A percentile compares a stretch with the other conserved stretches of the same genome.
Conservation (phyloP, 768 basidiomycete species). For the Pholiota microspora region DNA sequence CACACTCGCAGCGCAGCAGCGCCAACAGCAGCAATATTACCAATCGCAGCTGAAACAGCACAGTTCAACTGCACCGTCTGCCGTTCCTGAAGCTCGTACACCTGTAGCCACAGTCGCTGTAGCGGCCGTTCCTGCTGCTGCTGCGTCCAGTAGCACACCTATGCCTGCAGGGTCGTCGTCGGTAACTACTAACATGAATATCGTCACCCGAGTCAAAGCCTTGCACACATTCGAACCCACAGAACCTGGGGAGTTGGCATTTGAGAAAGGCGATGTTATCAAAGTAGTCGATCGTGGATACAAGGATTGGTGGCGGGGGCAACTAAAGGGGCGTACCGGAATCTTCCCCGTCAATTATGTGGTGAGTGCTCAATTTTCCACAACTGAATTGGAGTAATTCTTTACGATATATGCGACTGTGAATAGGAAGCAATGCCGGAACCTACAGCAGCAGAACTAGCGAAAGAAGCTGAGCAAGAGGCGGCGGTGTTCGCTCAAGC, state of each 20-base stretch:
- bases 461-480: conserved; percentile 83
- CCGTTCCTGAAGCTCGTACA: conserved; percentile 6
- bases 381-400: no score
- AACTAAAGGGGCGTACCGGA: conserved; percentile 84
- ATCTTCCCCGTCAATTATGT: conserved; percentile 99
- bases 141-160: conserved; percentile 18
- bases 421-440: conserved; percentile 89
- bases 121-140: conserved; percentile 14
- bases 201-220: conserved; percentile 84
- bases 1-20: conserved; percentile 20
- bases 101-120: conserved; percentile 8
- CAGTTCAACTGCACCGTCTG: conserved; percentile 3
- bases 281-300: conserved; percentile 93
- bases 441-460: conserved; percentile 71
- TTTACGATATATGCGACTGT: no score
- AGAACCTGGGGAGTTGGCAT: conserved; percentile 86
- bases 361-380: conserved; percentile 39
- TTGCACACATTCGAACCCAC: conserved; percentile 87
- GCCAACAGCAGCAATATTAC: conserved; percentile 24
- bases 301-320: conserved; percentile 97
- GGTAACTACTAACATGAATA: conserved; percentile 24
- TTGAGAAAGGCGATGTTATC: conserved; percentile 91
- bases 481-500: conserved; percentile 86
- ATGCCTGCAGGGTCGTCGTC: conserved; percentile 2
- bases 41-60: conserved; percentile 10